phyloP scores from a whole-genome alignment of 257 asterid genomes.

The Jasminum sambac region DNA sequence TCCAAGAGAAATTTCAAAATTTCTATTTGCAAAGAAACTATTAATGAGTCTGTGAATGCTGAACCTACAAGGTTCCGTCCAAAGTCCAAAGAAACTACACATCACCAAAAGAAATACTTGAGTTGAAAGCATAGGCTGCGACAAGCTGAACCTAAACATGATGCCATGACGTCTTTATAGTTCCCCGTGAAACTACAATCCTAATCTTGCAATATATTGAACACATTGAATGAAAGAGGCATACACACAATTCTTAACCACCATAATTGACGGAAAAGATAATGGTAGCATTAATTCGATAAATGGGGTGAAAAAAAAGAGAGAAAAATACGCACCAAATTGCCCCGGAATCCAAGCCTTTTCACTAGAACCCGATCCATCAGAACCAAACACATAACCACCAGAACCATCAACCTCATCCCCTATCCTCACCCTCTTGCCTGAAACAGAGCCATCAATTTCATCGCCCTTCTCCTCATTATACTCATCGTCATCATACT shows the following conservation, averaged over 20 bases:
- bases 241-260: slow-evolving; percentile 6
- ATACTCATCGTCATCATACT: slow-evolving; percentile 63
- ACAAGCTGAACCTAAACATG: neutral
- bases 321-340: slow-evolving; percentile 42
- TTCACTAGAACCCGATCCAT: slow-evolving; percentile 65
- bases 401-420: slow-evolving; percentile 52
- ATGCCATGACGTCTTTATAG: neutral
- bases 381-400: slow-evolving; percentile 31
- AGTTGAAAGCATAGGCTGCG: neutral
- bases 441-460: slow-evolving; percentile 47
- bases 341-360: slow-evolving; percentile 54
- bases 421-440: slow-evolving; percentile 53
- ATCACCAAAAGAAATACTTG: too few species aligned
- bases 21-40: too few species aligned
- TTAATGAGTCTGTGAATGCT: too few species aligned
- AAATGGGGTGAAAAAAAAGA: neutral
- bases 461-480: slow-evolving; percentile 44
- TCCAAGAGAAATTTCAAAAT: too few species aligned
- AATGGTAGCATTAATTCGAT: neutral
- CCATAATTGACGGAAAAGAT: neutral
- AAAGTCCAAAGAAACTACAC: too few species aligned
- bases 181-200: neutral
- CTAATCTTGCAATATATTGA: too few species aligned
- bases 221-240: neutral
- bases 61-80: too few species aligned